Percentiles rank a stretch among this genome's conserved stretches.
These are phyloP conservation scores for Podospora fimiseda DNA, from an alignment of 495 filamentous ascomycete species.

Conservation along the genomic window DNA sequence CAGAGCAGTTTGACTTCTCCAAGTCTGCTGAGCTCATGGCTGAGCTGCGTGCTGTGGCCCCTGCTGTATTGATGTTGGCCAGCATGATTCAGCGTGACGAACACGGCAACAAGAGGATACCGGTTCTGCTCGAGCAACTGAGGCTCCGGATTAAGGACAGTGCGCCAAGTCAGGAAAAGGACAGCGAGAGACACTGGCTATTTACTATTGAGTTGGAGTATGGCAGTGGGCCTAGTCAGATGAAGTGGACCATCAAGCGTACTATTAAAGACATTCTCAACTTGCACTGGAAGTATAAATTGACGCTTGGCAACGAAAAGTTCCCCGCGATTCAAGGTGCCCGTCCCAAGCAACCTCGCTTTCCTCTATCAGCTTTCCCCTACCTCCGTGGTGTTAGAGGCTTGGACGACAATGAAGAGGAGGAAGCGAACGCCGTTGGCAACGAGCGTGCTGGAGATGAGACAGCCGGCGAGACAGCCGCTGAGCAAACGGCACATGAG, in stretches of 20 bases:
- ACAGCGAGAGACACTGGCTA: conserved; percentile 72
- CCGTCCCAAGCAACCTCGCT: conserved; percentile 72
- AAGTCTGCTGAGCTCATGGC: conserved; percentile 97
- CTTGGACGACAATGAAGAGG: conserved; percentile 73
- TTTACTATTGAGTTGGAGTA: conserved; percentile 95
- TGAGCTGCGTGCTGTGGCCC: conserved; percentile 83
- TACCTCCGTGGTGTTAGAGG: conserved; percentile 79
- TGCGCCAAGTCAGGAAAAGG: conserved; percentile 48
- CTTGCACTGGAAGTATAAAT: conserved; percentile 85
- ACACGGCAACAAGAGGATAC: conserved; percentile 88
- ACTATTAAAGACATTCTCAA: conserved; percentile 86
- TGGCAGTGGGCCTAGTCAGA: conserved; percentile 86
- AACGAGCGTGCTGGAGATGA: conserved; percentile 47
- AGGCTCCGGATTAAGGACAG: conserved; percentile 83
- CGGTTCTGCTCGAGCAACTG: conserved; percentile 89
- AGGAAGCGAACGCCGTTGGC: conserved; percentile 54
- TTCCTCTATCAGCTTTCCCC: conserved; percentile 86
- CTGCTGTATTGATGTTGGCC: conserved; percentile 85
- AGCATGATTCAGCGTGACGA: conserved; percentile 98
- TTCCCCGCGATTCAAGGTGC: conserved; percentile 45
- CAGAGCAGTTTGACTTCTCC: conserved; percentile 81
- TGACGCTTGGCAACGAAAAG: conserved; percentile 73
- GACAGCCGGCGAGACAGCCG: conserved; percentile 41
- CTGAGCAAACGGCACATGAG: conserved; percentile 35
- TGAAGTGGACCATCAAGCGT: conserved; percentile 94